Percentiles rank a stretch among this genome's conserved stretches.
Conservation (phyloP, 805 yeast species). For the Kuraishia ogatae region DNA sequence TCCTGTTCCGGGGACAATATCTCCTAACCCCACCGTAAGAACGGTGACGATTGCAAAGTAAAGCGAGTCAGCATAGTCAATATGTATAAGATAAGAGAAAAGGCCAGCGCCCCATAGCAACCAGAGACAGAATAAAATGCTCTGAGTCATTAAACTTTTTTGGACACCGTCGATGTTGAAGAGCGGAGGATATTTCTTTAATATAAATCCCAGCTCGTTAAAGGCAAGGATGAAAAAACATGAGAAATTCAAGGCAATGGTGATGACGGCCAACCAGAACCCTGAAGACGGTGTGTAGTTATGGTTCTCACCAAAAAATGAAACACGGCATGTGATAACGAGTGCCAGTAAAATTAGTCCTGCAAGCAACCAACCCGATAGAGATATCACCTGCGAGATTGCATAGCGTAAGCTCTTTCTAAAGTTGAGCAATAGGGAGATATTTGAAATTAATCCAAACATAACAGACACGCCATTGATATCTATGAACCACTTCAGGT, state of each 20-base stretch:
- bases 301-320: slow-evolving; percentile 16
- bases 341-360: slow-evolving; percentile 41
- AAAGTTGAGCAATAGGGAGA: slow-evolving; percentile 64
- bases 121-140: slow-evolving; percentile 61
- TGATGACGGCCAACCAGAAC: slow-evolving; percentile 70
- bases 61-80: slow-evolving; percentile 56
- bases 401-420: slow-evolving; percentile 47
- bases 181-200: slow-evolving; percentile 56
- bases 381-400: slow-evolving; percentile 54
- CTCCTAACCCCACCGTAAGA: slow-evolving; percentile 79
- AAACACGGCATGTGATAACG: slow-evolving; percentile 28
- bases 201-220: slow-evolving; percentile 55
- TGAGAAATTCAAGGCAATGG: slow-evolving; percentile 49
- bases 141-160: slow-evolving; percentile 65
- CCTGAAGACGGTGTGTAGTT: slow-evolving; percentile 43
- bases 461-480: slow-evolving; percentile 57
- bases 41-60: slow-evolving; percentile 69
- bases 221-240: slow-evolving; percentile 44
- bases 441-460: slow-evolving; percentile 60
- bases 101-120: slow-evolving; percentile 61
- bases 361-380: slow-evolving; percentile 58
- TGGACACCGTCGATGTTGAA: slow-evolving; percentile 63
- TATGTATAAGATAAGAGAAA: slow-evolving; percentile 34
- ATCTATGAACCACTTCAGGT: slow-evolving; percentile 34
- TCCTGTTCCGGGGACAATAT: slow-evolving; percentile 44